Percentiles rank a stretch among this genome's conserved stretches.
These are phyloP conservation scores for Tilletia setariae DNA, from an alignment of 1,284 basidiomycete species.

Conservation along the genomic window DNA sequence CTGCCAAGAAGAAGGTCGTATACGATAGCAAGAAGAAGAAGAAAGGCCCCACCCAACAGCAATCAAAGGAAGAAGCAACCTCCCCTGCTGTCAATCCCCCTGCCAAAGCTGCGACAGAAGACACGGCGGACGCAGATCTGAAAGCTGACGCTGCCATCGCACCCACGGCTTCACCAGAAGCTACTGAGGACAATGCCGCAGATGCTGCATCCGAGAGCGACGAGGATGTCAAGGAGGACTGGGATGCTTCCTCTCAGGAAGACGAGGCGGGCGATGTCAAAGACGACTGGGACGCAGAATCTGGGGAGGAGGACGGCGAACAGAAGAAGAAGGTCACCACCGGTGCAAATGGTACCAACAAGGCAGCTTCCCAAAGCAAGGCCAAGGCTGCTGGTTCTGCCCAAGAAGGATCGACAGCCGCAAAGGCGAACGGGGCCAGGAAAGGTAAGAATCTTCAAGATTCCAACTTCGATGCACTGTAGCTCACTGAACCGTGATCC, in stretches of 20 bases:
- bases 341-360: background rate
- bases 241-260: slow-evolving; percentile 55
- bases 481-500: too few relatives aligned
- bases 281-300: slow-evolving; percentile 72
- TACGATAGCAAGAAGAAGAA: slow-evolving; percentile 82
- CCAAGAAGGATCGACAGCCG: slow-evolving; percentile 12
- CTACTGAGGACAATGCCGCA: slow-evolving; percentile 22
- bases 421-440: slow-evolving; percentile 22
- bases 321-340: slow-evolving; percentile 8
- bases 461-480: too few relatives aligned
- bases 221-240: slow-evolving; percentile 68
- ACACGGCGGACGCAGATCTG: slow-evolving; percentile 14
- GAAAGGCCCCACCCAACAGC: slow-evolving; percentile 59
- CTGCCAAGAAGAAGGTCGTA: slow-evolving; percentile 64
- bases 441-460: too few relatives aligned
- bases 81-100: background rate
- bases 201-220: slow-evolving; percentile 17
- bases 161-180: slow-evolving; percentile 20
- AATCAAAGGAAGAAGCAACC: slow-evolving; percentile 19
- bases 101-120: slow-evolving; percentile 17
- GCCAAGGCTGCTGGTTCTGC: slow-evolving; percentile 17
- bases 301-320: slow-evolving; percentile 57
- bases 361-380: background rate
- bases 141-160: slow-evolving; percentile 40
- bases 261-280: slow-evolving; percentile 42